Evolutionary conservation across 108 stramenopile species (phyloP), one percentile per base, ranked within the genome.

Genomic region (Skeletonema menzelii): DNA sequence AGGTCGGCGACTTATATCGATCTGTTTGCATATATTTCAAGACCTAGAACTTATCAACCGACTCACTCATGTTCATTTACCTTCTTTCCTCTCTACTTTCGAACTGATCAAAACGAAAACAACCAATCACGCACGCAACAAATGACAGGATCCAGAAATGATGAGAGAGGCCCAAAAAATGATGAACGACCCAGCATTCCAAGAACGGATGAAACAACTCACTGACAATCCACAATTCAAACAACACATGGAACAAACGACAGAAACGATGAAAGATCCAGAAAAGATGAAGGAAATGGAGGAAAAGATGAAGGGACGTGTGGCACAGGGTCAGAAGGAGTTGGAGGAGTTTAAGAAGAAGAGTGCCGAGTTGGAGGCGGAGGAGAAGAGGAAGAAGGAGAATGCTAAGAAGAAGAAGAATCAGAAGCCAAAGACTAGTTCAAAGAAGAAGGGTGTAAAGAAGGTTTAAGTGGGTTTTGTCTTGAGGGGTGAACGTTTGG

Each of bases 171-270:
- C 90, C 22, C 88, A 89, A 75, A 86, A 88, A 67, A 88, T 94
- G 93, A 93, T 93, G 92, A 72, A 88, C 26, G 86, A 89, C 59
- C 90, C 91, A n/a, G 83, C 75, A 27, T 91, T 91, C 58, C 89
- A 94, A 61, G 86, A 77, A 56, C 86, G 90, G 56, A 94, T 94
- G 93, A 89, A 89, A 67, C 88, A 88, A 67, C 74, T 90, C 57
- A 90, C 85, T 53, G 81, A 87, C 70, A 75, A 82, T 15, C 72
- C 79, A 26, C 70, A 64, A 32, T 91, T 93, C 67, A 86, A 93
- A 58, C 40, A 79, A 32, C 77, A 82, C 61, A 93, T 93, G 82
- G 30, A 67, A 44, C 63, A 75, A 53, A 86, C 90, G 12, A 69
- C 89, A 28, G 82, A 93, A 75, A 64, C 70, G 20, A 75, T 93